These are phyloP conservation scores for Canariomyces notabilis DNA, from an alignment of 2,329 filamentous ascomycete species.

Conservation along the genomic window DNA sequence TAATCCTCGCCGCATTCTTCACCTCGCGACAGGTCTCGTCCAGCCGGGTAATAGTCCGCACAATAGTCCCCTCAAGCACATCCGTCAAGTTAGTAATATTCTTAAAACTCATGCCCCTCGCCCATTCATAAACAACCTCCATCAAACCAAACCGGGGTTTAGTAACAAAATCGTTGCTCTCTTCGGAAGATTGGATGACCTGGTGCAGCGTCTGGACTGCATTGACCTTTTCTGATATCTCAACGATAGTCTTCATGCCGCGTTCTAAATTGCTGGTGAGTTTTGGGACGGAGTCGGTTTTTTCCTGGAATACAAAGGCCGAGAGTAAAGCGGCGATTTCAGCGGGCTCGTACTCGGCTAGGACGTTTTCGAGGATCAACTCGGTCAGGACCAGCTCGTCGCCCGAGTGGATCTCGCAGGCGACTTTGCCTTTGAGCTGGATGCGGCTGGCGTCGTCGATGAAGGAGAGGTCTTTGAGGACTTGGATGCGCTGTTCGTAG, in stretches of 20 bases:
- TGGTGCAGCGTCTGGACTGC: constrained; percentile 83
- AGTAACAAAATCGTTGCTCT: constrained; percentile 86
- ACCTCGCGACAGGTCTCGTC: constrained; percentile 97
- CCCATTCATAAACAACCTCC: constrained; percentile 99
- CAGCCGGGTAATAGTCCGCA: constrained; percentile 84
- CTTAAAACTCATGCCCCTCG: constrained; percentile 94
- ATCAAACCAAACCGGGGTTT: constrained; percentile 87
- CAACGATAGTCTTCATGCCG: constrained; percentile 79
- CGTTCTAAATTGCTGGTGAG: constrained; percentile 76
- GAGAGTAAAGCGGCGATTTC: constrained; percentile 94
- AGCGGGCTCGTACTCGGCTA: constrained; percentile 90
- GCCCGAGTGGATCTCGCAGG: constrained; percentile 95
- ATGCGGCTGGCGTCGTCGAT: constrained; percentile 84
- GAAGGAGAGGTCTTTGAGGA: constrained; percentile 87
- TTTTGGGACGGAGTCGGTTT: constrained; percentile 75
- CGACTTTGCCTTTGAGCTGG: constrained; percentile 95
- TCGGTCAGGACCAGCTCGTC: constrained; percentile 96
- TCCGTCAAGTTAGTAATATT: constrained; percentile 95
- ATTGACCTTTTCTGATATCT: constrained; percentile 90
- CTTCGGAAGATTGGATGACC: constrained; percentile 84
- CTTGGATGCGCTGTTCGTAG: constrained; percentile 90
- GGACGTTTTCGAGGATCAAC: constrained; percentile 90
- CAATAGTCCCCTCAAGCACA: constrained; percentile 95
- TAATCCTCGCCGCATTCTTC: constrained; percentile 91
- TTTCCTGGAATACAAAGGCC: constrained; percentile 96